Conservation (phyloP, 345 rosid genomes). For the Brassica napus region Da-Ae NC_063442.1:40155501-40156000, state of each 20-base stretch:
- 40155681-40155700: background rate
- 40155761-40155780: slow-evolving; percentile 12
- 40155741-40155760: slow-evolving; percentile 19
- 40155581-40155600: slow-evolving; percentile 56
- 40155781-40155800: background rate
- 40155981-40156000: background rate
- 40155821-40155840: slow-evolving; percentile 14
- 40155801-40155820: background rate
- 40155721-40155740: slow-evolving; percentile 23
- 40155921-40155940: background rate
- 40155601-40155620: slow-evolving; percentile 61
- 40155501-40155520: slow-evolving; percentile 37
- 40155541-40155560: slow-evolving; percentile 44
- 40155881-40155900: background rate
- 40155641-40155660: background rate
- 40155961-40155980: background rate
- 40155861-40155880: background rate
- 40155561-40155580: slow-evolving; percentile 43
- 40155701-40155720: background rate
- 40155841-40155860: background rate
- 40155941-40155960: background rate
- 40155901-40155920: background rate
- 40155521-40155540: slow-evolving; percentile 42
- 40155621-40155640: slow-evolving; percentile 2
- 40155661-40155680: background rate